Evolutionary conservation across 2,329 filamentous ascomycete species (phyloP).

Genomic region (Diaporthe citriasiana): DNA sequence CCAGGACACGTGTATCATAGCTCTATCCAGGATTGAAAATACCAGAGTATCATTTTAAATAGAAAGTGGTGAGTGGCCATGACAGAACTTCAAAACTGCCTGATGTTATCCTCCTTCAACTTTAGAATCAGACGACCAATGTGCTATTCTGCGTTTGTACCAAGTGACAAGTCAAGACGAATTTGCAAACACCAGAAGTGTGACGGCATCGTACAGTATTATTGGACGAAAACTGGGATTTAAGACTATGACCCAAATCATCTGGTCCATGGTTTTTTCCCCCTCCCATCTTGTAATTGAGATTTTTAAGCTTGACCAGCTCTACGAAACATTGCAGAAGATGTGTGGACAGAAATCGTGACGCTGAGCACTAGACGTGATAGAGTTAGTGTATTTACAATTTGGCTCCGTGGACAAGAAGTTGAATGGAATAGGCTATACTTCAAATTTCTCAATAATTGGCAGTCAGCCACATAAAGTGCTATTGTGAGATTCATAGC

Average conservation of each 20-base stretch:
- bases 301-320: background rate
- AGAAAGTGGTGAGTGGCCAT: background rate
- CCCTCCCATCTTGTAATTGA: background rate
- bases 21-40: background rate
- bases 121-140: too few species aligned
- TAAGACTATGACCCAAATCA: background rate
- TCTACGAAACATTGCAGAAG: background rate
- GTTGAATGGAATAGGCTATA: background rate
- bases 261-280: background rate
- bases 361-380: too few species aligned
- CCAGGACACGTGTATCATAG: background rate
- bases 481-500: too few species aligned
- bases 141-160: background rate
- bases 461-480: background rate
- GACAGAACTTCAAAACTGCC: background rate
- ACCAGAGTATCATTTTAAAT: background rate
- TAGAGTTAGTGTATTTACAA: too few species aligned
- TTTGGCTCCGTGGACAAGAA: background rate
- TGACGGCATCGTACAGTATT: background rate
- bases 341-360: background rate
- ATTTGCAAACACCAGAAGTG: background rate
- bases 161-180: background rate
- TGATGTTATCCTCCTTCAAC: background rate
- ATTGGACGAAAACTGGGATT: background rate
- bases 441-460: background rate